Evolutionary conservation across 2,329 filamentous ascomycete species (phyloP), one percentile per base, ranked within the genome.

Genomic region (Pseudogymnoascus sp.): DNA sequence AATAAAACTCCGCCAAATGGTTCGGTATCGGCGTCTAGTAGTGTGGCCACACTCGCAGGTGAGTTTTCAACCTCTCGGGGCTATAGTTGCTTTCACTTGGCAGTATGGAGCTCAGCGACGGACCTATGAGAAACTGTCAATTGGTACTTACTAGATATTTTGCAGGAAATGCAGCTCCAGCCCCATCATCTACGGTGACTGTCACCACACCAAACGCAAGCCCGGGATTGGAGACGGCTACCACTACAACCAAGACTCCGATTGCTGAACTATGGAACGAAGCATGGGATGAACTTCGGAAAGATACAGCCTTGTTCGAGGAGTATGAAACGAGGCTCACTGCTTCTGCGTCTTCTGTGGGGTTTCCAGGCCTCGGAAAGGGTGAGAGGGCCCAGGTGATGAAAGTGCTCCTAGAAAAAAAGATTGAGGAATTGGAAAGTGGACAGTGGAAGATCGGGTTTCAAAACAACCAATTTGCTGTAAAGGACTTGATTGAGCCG

Each of bases 371-470:
- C 11, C 11, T 46, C 12, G 41, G 22, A 46, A 46, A 46, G 2
- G 2, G 2, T 26, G 22, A 46, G 1, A 46, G 22, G 12, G 41
- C 41, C 41, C 41, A 46, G 19, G 22, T 46, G 11, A 46, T 46
- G 37, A 61, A 61, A 31, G 33, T 43, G 0, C 60, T 61, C 19
- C 11, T 53, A 26, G 43, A 38, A 22, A 61, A 37, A n/a, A 64
- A 61, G 40, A 33, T 66, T 2, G 46, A 35, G 6, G 56, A 66
- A 14, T 16, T 50, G 14, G 60, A 66, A 31, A 19, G 61, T 14
- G 53, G 61, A 28, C 37, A 43, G n/a, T 65, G 63, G 63, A 68
- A 60, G 50, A 28, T 69, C 14, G 68, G 60, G 12, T 67, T 67
- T 35, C 59, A 60, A 16, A 62, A 59, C 22, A 59, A 61, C 2